Percentiles rank a stretch among this genome's conserved stretches.
phyloP scores from a whole-genome alignment of 1,139 yeast genomes.

The Geotrichum phurueaensis region DNA sequence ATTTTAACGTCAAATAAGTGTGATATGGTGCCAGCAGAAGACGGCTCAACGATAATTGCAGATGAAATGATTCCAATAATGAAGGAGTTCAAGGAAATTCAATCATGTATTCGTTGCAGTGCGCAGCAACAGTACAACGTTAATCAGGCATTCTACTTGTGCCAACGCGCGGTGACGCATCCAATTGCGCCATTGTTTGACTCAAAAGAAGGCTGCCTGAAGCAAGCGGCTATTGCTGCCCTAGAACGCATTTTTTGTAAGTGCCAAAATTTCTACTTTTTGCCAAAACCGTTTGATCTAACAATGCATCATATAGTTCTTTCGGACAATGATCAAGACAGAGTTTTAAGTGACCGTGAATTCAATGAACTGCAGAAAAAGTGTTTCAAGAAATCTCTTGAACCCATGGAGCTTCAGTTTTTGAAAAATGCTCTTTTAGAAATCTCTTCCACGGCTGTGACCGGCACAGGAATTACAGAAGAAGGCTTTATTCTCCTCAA shows the following conservation, averaged over 20 bases:
- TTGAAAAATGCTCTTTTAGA: constrained; percentile 39
- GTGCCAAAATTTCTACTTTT: not conserved
- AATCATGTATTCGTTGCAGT: constrained; percentile 81
- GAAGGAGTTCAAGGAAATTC: constrained; percentile 89
- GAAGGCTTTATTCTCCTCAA: constrained; percentile 74
- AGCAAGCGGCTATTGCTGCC: constrained; percentile 71
- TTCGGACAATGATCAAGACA: constrained; percentile 88
- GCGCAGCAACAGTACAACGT: constrained; percentile 77
- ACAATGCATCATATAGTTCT: constrained; percentile 36
- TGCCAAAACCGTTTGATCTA: not conserved
- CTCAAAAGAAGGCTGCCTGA: constrained; percentile 77
- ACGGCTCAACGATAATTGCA: constrained; percentile 35
- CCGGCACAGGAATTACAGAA: constrained; percentile 54
- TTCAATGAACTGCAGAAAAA: constrained; percentile 61
- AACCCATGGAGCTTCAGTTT: constrained; percentile 46
- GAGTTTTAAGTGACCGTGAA: constrained; percentile 64
- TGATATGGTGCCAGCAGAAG: constrained; percentile 41
- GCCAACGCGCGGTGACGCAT: constrained; percentile 86
- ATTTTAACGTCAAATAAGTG: constrained; percentile 82
- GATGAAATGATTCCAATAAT: constrained; percentile 84
- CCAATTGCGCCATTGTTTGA: constrained; percentile 94
- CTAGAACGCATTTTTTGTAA: constrained; percentile 64
- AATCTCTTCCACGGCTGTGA: constrained; percentile 18
- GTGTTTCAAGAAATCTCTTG: constrained; percentile 63
- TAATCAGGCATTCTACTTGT: constrained; percentile 80